Conservation (phyloP, 2,329 filamentous ascomycete species). For the Xylaria sp. region DNA sequence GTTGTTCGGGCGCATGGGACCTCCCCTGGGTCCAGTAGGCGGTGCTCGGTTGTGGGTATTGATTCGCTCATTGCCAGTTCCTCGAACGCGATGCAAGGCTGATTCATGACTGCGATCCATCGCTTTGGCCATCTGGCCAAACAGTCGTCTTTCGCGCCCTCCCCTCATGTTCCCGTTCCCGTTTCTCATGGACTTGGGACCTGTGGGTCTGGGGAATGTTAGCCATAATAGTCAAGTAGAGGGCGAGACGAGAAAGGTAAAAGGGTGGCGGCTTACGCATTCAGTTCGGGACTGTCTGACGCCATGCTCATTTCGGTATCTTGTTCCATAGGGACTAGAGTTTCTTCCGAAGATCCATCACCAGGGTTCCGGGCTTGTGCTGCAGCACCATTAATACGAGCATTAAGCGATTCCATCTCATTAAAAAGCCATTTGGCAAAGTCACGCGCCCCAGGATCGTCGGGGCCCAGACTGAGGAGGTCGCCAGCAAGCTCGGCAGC, state of each 20-base stretch:
- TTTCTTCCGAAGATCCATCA: slow-evolving; percentile 29
- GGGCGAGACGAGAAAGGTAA: slow-evolving; percentile 6
- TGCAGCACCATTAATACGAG: slow-evolving; percentile 58
- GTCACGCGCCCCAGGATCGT: slow-evolving; percentile 79
- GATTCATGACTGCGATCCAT: slow-evolving; percentile 78
- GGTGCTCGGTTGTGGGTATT: slow-evolving; percentile 74
- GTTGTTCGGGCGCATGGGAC: slow-evolving; percentile 51
- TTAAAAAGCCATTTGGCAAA: slow-evolving; percentile 95
- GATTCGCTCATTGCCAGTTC: slow-evolving; percentile 75
- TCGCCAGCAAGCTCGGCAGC: slow-evolving; percentile 86
- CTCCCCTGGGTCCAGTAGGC: slow-evolving; percentile 70
- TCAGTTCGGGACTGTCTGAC: slow-evolving; percentile 50
- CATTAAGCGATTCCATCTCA: slow-evolving; percentile 71
- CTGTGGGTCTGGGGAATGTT: slow-evolving; percentile 73
- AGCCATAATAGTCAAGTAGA: slow-evolving; percentile 36
- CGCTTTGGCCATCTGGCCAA: slow-evolving; percentile 81
- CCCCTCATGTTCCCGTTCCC: slow-evolving; percentile 47
- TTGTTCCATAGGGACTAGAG: slow-evolving; percentile 46
- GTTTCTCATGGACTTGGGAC: slow-evolving; percentile 89
- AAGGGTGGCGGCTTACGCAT: slow-evolving; percentile 55
- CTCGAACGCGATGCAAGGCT: slow-evolving; percentile 79
- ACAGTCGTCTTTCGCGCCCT: slow-evolving; percentile 76
- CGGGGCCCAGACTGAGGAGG: slow-evolving; percentile 77
- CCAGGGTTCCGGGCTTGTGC: slow-evolving; percentile 35
- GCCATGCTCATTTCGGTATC: slow-evolving; percentile 75